Evolutionary conservation across 208 protist species (phyloP).

Genomic region (Chromosphaera perkinsii): DNA sequence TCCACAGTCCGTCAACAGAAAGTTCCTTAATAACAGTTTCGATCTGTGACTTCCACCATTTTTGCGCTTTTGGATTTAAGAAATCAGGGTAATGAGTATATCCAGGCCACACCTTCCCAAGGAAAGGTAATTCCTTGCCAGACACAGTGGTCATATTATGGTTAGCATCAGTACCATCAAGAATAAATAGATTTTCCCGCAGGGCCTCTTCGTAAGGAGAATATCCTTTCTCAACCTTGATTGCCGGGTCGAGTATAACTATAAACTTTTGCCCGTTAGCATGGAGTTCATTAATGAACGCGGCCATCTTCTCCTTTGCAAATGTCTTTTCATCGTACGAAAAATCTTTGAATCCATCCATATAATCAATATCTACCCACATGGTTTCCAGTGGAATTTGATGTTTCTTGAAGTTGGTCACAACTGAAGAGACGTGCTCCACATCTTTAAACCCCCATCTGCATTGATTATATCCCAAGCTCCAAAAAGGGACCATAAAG

Average conservation of each 20-base stretch:
- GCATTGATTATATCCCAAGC: conserved; percentile 69
- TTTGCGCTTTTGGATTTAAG: conserved; percentile 40
- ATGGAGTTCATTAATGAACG: conserved; percentile 47
- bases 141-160: no score
- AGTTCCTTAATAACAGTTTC: conserved; percentile 5
- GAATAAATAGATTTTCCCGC: conserved; percentile 43
- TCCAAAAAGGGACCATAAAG: conserved; percentile 56
- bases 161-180: background rate
- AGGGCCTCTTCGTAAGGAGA: conserved; percentile 44
- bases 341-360: conserved; percentile 67
- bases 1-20: conserved; percentile 51
- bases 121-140: conserved; percentile 11
- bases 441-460: conserved; percentile 61
- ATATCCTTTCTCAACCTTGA: conserved; percentile 35
- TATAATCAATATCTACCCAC: conserved; percentile 66
- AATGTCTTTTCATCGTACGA: conserved; percentile 59
- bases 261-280: conserved; percentile 31
- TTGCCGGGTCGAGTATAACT: conserved; percentile 37
- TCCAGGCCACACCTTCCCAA: conserved; percentile 54
- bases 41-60: conserved; percentile 54
- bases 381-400: conserved; percentile 68
- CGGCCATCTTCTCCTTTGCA: conserved; percentile 27
- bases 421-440: conserved; percentile 42
- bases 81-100: conserved; percentile 63
- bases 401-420: conserved; percentile 47